Conservation (phyloP, 2,329 filamentous ascomycete genomes). For the Talaromyces funiculosus region DNA sequence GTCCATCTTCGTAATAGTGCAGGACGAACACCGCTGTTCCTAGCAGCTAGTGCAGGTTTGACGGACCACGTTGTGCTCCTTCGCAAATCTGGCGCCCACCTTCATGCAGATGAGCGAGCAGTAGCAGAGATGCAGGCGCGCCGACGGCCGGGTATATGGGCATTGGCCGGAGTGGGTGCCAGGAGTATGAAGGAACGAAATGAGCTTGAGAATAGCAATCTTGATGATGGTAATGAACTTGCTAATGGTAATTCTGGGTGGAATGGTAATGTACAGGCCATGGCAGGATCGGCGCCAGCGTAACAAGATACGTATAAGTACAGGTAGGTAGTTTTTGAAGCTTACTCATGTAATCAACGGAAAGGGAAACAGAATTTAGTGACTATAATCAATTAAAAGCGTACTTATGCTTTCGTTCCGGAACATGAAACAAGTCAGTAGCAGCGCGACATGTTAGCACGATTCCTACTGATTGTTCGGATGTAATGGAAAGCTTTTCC, state of each 20-base stretch:
- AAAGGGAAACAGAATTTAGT: no score
- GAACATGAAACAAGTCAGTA: no score
- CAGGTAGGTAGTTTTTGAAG: no score
- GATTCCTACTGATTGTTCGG: no score
- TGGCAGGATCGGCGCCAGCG: constrained; percentile 5
- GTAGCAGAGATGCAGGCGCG: constrained; percentile 47
- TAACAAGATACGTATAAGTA: neutral
- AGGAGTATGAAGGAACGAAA: constrained; percentile 13
- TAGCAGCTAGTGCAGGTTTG: constrained; percentile 54
- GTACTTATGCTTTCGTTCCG: no score
- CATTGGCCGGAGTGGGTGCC: constrained; percentile 36
- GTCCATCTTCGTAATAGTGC: constrained; percentile 56
- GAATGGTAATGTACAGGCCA: neutral
- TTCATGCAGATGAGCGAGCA: constrained; percentile 52
- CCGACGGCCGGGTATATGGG: constrained; percentile 39
- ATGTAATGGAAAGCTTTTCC: neutral
- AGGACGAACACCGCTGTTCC: constrained; percentile 54
- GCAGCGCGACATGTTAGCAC: no score
- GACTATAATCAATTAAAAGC: no score
- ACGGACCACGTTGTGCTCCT: constrained; percentile 51
- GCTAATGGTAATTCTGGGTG: neutral
- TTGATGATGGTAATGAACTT: neutral
- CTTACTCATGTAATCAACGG: no score
- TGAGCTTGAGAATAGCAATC: neutral
- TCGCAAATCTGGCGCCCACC: constrained; percentile 53